These are phyloP conservation scores for Lachancea fermentati DNA, from an alignment of 805 yeast genomes.

Conservation along the genomic window DNA sequence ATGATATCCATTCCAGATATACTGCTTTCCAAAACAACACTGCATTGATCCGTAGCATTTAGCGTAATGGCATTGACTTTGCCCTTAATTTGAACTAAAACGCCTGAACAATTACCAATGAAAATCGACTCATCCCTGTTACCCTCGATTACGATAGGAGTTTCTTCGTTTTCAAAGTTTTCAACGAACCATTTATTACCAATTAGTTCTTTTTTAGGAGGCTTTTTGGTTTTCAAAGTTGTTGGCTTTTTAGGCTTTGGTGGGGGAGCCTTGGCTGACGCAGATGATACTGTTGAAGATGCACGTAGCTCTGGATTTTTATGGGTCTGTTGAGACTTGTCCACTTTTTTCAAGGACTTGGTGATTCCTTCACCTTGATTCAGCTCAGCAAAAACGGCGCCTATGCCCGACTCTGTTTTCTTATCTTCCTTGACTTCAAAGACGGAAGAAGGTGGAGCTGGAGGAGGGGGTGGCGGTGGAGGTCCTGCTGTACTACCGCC, in stretches of 20 bases:
- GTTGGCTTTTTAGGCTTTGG: constrained; percentile 81
- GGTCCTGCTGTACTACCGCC: constrained; percentile 35
- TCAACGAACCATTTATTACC: constrained; percentile 90
- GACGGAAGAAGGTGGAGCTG: constrained; percentile 78
- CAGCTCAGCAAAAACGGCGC: constrained; percentile 87
- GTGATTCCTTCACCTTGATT: constrained; percentile 84
- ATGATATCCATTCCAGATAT: constrained; percentile 86
- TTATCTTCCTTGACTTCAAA: constrained; percentile 40
- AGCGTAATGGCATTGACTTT: constrained; percentile 85
- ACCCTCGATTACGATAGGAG: constrained; percentile 61
- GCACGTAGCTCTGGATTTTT: constrained; percentile 79
- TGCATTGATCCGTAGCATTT: constrained; percentile 64
- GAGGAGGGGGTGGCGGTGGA: constrained; percentile 86
- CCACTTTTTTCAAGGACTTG: constrained; percentile 83
- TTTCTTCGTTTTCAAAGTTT: constrained; percentile 58
- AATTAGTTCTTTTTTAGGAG: constrained; percentile 63
- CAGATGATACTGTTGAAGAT: constrained; percentile 42
- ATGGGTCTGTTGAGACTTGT: constrained; percentile 89
- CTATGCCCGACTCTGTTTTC: constrained; percentile 48
- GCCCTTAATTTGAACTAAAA: constrained; percentile 79
- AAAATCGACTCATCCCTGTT: constrained; percentile 84
- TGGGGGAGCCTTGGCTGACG: constrained; percentile 44
- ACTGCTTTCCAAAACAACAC: constrained; percentile 75
- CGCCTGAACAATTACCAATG: constrained; percentile 71
- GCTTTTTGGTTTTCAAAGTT: constrained; percentile 45